Conservation (phyloP, 163 green algal genomes). For the Prototheca wickerhamii region DNA sequence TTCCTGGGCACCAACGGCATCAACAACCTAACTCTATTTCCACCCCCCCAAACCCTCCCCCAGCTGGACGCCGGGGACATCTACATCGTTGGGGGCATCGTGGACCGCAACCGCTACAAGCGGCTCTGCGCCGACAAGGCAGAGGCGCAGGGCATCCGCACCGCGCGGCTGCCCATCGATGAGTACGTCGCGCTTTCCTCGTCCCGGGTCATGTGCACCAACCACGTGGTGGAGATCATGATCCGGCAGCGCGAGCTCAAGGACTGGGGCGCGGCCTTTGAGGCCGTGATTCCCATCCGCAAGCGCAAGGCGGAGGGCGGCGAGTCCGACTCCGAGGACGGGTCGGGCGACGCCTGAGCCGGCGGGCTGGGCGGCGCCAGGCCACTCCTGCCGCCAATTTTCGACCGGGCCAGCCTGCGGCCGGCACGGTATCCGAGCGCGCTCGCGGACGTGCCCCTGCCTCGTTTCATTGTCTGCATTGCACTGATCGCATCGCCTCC, state of each 20-base stretch:
- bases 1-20: neutral
- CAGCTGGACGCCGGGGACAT: constrained; percentile 38
- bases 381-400: no score
- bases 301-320: constrained; percentile 26
- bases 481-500: no score
- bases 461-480: no score
- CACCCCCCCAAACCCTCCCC: neutral
- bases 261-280: constrained; percentile 39
- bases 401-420: no score
- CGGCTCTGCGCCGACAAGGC: constrained; percentile 46
- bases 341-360: neutral
- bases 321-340: neutral
- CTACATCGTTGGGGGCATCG: constrained; percentile 84
- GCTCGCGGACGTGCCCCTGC: no score
- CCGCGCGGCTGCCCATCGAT: constrained; percentile 68
- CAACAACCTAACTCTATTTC: neutral
- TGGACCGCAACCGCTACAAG: constrained; percentile 86
- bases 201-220: constrained; percentile 46
- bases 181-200: constrained; percentile 44
- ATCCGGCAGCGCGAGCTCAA: constrained; percentile 33
- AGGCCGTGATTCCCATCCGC: constrained; percentile 31
- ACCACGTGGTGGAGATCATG: constrained; percentile 49
- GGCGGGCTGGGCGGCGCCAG: neutral
- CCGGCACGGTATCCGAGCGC: no score
- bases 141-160: constrained; percentile 44